phyloP scores from a whole-genome alignment of 345 rosid species.

The Salix caprea region DNA sequence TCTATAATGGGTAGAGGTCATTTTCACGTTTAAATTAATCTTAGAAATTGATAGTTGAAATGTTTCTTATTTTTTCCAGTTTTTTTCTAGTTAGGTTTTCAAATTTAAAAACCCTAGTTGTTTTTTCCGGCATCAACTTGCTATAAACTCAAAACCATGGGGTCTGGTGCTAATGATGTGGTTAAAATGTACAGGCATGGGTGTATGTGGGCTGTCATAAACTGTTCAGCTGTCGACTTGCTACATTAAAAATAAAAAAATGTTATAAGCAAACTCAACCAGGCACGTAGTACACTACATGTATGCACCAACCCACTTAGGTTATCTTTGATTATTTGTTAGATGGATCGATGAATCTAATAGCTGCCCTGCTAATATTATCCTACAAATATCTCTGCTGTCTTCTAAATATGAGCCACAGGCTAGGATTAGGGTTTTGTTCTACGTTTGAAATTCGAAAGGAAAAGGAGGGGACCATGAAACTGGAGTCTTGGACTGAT shows the following conservation, averaged over 20 bases:
- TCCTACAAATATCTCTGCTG: neutral
- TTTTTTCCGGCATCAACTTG: too few species aligned
- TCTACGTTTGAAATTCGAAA: neutral
- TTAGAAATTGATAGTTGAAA: too few species aligned
- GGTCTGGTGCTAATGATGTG: neutral
- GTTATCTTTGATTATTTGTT: neutral
- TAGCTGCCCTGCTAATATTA: neutral
- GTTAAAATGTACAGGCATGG: neutral
- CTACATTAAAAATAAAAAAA: neutral
- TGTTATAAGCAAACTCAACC: neutral
- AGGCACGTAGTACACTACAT: neutral
- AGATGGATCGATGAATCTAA: neutral
- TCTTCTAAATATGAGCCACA: neutral
- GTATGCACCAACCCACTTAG: neutral
- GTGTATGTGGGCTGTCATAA: neutral
- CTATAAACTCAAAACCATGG: neutral
- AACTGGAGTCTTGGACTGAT: neutral
- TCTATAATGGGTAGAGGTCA: too few species aligned
- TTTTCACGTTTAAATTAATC: too few species aligned
- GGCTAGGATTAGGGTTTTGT: neutral
- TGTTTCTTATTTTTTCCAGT: too few species aligned
- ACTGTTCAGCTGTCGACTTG: neutral
- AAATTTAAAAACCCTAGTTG: too few species aligned
- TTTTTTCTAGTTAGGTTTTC: too few species aligned
- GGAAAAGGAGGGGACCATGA: conserved; percentile 1